A percentile compares a stretch with the other conserved stretches of the same genome.
These are phyloP conservation scores for Cylindricascospora bacillispora DNA, from an alignment of 1,139 yeast species.

Conservation along the genomic window DNA sequence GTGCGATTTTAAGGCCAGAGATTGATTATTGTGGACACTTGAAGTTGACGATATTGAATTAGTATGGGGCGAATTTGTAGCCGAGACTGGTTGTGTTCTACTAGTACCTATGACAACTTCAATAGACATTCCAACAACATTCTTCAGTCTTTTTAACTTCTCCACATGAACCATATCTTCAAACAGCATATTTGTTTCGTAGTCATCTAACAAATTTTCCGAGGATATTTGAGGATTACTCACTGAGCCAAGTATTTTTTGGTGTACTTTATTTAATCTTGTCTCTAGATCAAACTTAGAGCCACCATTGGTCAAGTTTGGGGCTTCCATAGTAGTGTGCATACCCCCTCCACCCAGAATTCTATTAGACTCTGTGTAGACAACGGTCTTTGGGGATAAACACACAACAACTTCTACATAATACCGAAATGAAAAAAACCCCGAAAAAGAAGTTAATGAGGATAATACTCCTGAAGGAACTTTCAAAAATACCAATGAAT, in stretches of 20 bases:
- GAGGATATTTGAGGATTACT: not conserved
- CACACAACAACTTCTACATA: conserved; percentile 74
- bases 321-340: conserved; percentile 1
- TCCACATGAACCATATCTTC: conserved; percentile 62
- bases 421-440: conserved; percentile 69
- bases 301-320: not conserved
- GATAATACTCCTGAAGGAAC: conserved; percentile 85
- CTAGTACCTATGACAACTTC: conserved; percentile 75
- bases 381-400: conserved; percentile 36
- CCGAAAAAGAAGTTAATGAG: conserved; percentile 55
- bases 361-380: conserved; percentile 21
- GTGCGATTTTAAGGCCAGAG: not conserved
- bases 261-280: not conserved
- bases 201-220: not conserved
- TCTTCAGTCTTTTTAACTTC: conserved; percentile 55
- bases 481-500: conserved; percentile 48
- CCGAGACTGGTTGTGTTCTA: conserved; percentile 31
- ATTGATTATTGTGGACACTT: not conserved
- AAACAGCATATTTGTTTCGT: conserved; percentile 11
- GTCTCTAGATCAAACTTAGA: conserved; percentile 7
- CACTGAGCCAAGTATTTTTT: too few species aligned
- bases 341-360: conserved; percentile 12
- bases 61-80: conserved; percentile 8
- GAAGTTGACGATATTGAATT: too few species aligned
- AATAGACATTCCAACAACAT: conserved; percentile 65